phyloP scores from a whole-genome alignment of 2,329 filamentous ascomycete genomes.

The Trichoderma atrobrunneum region DNA sequence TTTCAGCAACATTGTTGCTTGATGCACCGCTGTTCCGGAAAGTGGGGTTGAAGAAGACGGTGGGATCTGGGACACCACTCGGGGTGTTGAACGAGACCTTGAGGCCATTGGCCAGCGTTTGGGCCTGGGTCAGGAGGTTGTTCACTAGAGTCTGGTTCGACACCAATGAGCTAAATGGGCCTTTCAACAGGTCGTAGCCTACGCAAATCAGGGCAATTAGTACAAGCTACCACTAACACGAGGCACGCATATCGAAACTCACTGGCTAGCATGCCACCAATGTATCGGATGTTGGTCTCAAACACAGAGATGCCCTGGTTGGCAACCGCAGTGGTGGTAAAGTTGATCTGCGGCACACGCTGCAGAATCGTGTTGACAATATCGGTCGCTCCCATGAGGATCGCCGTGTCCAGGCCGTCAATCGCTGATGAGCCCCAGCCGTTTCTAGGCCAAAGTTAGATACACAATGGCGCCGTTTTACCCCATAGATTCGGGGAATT shows the following conservation, averaged over 20 bases:
- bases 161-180: slow-evolving; percentile 56
- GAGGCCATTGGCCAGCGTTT: slow-evolving; percentile 67
- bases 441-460: slow-evolving; percentile 52
- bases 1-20: slow-evolving; percentile 71
- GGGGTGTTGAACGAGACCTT: slow-evolving; percentile 76
- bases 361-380: slow-evolving; percentile 70
- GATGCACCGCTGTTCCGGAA: slow-evolving; percentile 46
- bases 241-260: not conserved
- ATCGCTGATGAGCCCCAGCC: slow-evolving; percentile 82
- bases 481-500: not conserved
- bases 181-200: slow-evolving; percentile 70
- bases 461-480: not conserved
- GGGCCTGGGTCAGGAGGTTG: slow-evolving; percentile 63
- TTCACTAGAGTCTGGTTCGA: slow-evolving; percentile 47
- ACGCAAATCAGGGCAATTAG: not conserved
- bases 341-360: slow-evolving; percentile 69
- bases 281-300: slow-evolving; percentile 86
- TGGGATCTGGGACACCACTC: slow-evolving; percentile 71
- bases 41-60: slow-evolving; percentile 56
- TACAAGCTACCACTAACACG: not conserved
- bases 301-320: slow-evolving; percentile 68
- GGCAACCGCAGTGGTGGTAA: slow-evolving; percentile 50
- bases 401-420: slow-evolving; percentile 75
- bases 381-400: slow-evolving; percentile 68
- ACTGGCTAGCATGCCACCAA: slow-evolving; percentile 77